These are phyloP conservation scores for Chlorella vulgaris DNA, from an alignment of 139 green algal genomes.

Conservation along the genomic window DNA sequence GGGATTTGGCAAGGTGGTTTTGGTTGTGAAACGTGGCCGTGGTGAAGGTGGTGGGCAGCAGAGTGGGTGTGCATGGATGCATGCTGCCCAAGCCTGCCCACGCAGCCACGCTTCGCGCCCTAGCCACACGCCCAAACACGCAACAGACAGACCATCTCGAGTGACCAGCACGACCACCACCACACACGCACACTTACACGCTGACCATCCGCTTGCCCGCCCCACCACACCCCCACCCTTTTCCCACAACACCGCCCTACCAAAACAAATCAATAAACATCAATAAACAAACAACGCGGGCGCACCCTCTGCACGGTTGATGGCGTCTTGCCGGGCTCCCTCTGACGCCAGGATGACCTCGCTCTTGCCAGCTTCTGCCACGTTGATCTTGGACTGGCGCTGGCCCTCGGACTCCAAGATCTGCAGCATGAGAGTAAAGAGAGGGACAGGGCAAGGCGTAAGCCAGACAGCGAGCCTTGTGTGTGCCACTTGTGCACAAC, in stretches of 20 bases:
- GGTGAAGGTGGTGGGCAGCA: background rate
- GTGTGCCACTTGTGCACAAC: no score
- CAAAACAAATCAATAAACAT: conserved; percentile 60
- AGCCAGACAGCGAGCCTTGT: background rate
- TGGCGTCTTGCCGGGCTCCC: conserved; percentile 74
- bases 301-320: conserved; percentile 83
- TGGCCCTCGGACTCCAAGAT: conserved; percentile 84
- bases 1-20: background rate
- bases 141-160: no score
- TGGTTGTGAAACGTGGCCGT: background rate
- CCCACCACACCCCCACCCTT: background rate
- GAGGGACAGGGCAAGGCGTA: background rate
- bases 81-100: no score
- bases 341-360: conserved; percentile 90
- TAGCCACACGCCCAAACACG: no score
- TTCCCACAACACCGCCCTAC: conserved; percentile 47
- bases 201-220: background rate
- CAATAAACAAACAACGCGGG: no score
- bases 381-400: conserved; percentile 92
- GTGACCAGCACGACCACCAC: no score
- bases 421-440: conserved; percentile 62
- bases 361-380: conserved; percentile 89
- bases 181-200: conserved; percentile 16
- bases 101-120: no score
- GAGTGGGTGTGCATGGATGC: conserved; percentile 8